Percentiles rank a stretch among this genome's conserved stretches.
Evolutionary conservation across 306 rosid genomes (phyloP).

Genomic region (Neltuma alba): DNA sequence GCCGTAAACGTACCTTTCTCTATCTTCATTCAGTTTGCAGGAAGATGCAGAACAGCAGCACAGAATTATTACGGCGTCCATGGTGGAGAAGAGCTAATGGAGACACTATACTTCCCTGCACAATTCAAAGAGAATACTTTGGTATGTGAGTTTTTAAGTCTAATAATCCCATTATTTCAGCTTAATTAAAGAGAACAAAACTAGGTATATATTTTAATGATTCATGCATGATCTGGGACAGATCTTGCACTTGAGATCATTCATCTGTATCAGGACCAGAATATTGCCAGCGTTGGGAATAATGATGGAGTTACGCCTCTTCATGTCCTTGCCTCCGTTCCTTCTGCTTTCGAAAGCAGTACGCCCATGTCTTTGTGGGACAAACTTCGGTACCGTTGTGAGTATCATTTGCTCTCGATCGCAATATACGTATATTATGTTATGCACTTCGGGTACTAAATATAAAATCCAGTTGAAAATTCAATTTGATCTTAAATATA

Average conservation of each 20-base stretch:
- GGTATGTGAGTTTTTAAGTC: background rate
- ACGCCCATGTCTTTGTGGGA: slow-evolving; percentile 33
- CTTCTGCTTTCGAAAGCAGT: slow-evolving; percentile 55
- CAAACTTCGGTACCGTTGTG: slow-evolving; percentile 34
- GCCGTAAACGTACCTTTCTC: slow-evolving; percentile 32
- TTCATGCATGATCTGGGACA: background rate
- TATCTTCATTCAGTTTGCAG: slow-evolving; percentile 24
- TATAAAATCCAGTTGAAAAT: too few species aligned
- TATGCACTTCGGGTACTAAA: too few species aligned
- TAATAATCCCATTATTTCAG: too few species aligned
- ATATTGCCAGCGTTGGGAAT: slow-evolving; percentile 15
- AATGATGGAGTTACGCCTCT: slow-evolving; percentile 46
- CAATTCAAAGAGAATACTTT: background rate
- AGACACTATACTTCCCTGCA: slow-evolving; percentile 11
- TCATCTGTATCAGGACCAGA: slow-evolving; percentile 12
- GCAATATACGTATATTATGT: too few species aligned
- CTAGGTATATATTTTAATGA: background rate
- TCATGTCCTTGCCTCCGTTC: slow-evolving; percentile 47
- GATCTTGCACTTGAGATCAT: slow-evolving; percentile 54
- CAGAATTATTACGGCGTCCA: background rate
- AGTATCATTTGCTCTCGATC: too few species aligned
- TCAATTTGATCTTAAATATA: too few species aligned
- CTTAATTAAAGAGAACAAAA: too few species aligned
- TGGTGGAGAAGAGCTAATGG: slow-evolving; percentile 9
- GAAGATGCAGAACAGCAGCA: background rate